Conservation (phyloP, 495 filamentous ascomycete species). For the Lindgomyces ingoldianus region DNA sequence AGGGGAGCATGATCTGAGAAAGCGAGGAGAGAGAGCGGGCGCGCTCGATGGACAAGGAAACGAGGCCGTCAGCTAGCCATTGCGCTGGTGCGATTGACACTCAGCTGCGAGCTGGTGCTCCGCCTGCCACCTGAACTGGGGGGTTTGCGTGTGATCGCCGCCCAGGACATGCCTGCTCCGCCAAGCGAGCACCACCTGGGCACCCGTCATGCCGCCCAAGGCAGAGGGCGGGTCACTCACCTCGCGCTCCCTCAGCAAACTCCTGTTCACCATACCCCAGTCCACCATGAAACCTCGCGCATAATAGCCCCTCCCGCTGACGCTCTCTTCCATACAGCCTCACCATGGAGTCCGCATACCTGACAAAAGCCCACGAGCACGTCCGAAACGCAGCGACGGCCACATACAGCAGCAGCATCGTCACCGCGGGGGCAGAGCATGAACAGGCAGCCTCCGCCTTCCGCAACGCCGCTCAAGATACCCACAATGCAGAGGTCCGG, state of each 20-base stretch:
- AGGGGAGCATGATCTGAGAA: background rate
- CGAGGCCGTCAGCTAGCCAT: background rate
- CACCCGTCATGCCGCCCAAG: too few species aligned
- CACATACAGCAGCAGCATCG: slow-evolving; percentile 71
- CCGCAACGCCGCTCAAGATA: slow-evolving; percentile 73
- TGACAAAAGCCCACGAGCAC: slow-evolving; percentile 84
- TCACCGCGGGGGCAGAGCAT: slow-evolving; percentile 81
- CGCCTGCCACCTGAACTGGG: background rate
- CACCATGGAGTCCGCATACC: slow-evolving; percentile 62
- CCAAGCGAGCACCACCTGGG: background rate
- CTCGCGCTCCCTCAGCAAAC: too few species aligned
- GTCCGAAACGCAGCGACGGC: slow-evolving; percentile 74
- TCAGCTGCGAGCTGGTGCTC: background rate
- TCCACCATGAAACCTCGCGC: background rate
- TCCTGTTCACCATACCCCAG: background rate
- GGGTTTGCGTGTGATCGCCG: background rate
- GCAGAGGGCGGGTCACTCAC: slow-evolving; percentile 1
- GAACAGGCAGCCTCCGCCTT: slow-evolving; percentile 88
- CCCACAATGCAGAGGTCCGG: slow-evolving; percentile 70
- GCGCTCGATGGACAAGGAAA: background rate
- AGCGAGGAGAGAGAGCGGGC: background rate
- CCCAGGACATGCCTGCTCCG: background rate
- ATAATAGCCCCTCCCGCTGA: background rate
- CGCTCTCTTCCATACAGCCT: background rate
- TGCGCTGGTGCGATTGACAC: background rate